Conservation (phyloP, 2,329 filamentous ascomycete species). For the Aspergillus bombycis region DNA sequence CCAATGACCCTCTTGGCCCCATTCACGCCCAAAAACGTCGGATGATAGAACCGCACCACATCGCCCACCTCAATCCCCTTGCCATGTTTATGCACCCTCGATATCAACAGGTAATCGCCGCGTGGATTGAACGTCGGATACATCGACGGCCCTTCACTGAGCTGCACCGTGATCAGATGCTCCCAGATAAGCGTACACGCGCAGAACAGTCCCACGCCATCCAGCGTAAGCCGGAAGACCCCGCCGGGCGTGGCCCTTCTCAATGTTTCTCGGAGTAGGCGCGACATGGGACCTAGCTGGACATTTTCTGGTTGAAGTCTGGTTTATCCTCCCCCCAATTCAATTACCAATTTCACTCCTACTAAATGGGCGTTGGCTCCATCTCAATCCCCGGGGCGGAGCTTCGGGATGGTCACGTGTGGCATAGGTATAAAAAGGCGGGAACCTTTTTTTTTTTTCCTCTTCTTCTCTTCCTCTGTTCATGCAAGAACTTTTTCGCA, state of each 20-base stretch:
- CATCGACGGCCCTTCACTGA: slow-evolving; percentile 79
- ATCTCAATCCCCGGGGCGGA: slow-evolving; percentile 8
- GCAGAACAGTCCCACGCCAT: slow-evolving; percentile 40
- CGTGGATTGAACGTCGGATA: slow-evolving; percentile 74
- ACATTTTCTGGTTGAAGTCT: slow-evolving; percentile 12
- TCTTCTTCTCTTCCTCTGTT: slow-evolving; percentile 3
- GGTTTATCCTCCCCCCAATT: neutral
- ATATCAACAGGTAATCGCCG: slow-evolving; percentile 71
- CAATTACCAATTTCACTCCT: too few species aligned
- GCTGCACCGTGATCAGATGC: slow-evolving; percentile 64
- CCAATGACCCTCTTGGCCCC: slow-evolving; percentile 81
- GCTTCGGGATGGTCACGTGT: slow-evolving; percentile 22
- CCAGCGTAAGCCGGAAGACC: slow-evolving; percentile 32
- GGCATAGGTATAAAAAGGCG: slow-evolving; percentile 18
- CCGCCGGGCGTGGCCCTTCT: slow-evolving; percentile 25
- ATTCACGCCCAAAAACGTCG: slow-evolving; percentile 61
- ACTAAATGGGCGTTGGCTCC: too few species aligned
- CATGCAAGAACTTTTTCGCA: neutral
- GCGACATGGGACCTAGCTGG: slow-evolving; percentile 28
- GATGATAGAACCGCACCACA: slow-evolving; percentile 77
- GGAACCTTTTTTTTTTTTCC: slow-evolving; percentile 5
- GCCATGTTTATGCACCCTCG: slow-evolving; percentile 69
- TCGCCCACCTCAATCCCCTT: slow-evolving; percentile 75
- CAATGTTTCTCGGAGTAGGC: slow-evolving; percentile 33
- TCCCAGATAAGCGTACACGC: slow-evolving; percentile 46